Conservation (phyloP, 257 asterid genomes). For the Ajuga chamaepitys region DNA sequence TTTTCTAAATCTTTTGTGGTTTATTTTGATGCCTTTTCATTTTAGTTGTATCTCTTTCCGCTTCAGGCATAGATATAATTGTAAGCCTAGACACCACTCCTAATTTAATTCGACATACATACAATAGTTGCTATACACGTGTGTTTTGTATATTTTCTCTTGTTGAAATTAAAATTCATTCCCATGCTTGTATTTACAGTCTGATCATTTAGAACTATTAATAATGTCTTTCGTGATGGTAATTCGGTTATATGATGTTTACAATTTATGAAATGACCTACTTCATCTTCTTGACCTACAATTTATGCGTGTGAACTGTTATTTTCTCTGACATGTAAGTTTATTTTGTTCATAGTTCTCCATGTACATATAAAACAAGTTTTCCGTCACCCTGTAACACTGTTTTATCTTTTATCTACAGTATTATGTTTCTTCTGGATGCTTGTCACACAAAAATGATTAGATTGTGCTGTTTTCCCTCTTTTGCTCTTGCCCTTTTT, state of each 20-base stretch:
- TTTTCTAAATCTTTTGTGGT: neutral
- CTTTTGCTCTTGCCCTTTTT: too few relatives aligned
- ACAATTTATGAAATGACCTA: neutral
- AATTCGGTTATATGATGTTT: neutral
- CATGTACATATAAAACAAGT: neutral
- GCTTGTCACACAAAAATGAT: too few relatives aligned
- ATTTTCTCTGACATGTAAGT: neutral
- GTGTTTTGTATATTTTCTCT: neutral
- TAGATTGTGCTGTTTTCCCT: too few relatives aligned
- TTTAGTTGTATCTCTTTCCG: neutral
- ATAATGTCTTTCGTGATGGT: neutral
- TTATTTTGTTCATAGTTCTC: neutral
- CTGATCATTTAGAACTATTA: neutral
- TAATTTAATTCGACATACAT: neutral
- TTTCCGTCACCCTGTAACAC: neutral
- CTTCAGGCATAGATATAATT: neutral
- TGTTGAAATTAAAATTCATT: slow-evolving; percentile 2
- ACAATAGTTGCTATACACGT: neutral
- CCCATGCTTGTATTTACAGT: neutral
- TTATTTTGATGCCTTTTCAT: neutral
- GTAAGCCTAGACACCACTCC: neutral
- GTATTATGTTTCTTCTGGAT: too few relatives aligned
- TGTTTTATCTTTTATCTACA: too few relatives aligned
- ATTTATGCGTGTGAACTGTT: too few relatives aligned
- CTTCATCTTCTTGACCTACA: too few relatives aligned